Percentiles rank a stretch among this genome's conserved stretches.
Conservation (phyloP, 108 stramenopile genomes). For the Pseudonitzschia pungens region DNA sequence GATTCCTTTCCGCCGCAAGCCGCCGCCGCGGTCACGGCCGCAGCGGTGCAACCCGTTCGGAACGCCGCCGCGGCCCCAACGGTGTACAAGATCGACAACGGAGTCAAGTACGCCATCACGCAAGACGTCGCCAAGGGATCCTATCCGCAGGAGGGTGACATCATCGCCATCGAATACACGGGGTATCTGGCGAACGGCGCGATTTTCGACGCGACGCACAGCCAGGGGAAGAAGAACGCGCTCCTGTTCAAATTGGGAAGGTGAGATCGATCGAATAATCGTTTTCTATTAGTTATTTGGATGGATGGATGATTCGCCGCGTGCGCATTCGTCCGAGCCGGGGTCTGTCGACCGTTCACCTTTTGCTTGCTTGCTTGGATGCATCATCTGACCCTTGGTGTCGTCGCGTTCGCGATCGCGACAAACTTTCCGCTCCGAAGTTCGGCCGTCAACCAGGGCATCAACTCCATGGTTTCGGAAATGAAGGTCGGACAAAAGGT, state of each 20-base stretch:
- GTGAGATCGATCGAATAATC: slow-evolving; percentile 10
- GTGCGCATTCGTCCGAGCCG: too few relatives aligned
- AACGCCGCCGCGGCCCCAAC: slow-evolving; percentile 39
- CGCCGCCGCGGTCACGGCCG: slow-evolving; percentile 14
- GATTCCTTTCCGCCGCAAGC: slow-evolving; percentile 28
- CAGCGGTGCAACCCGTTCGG: slow-evolving; percentile 5
- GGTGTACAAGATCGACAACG: slow-evolving; percentile 60
- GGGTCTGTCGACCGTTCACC: too few relatives aligned
- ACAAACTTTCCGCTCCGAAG: neutral
- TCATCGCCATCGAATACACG: slow-evolving; percentile 86
- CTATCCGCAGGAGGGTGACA: slow-evolving; percentile 64
- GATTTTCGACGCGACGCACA: slow-evolving; percentile 88
- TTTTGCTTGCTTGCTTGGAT: too few relatives aligned
- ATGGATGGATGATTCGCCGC: too few relatives aligned
- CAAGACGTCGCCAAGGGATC: slow-evolving; percentile 46
- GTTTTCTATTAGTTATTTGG: too few relatives aligned
- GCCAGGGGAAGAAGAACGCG: slow-evolving; percentile 73
- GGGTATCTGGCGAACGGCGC: slow-evolving; percentile 78
- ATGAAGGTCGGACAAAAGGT: slow-evolving; percentile 86
- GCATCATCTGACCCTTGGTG: too few relatives aligned
- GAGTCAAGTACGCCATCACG: slow-evolving; percentile 78
- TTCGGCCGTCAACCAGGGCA: slow-evolving; percentile 67
- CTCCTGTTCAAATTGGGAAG: slow-evolving; percentile 76
- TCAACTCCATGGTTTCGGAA: slow-evolving; percentile 71
- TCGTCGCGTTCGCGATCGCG: too few relatives aligned